Evolutionary conservation across 164 flowering plant genomes (phyloP).

Genomic region (Protea cynaroides): DNA sequence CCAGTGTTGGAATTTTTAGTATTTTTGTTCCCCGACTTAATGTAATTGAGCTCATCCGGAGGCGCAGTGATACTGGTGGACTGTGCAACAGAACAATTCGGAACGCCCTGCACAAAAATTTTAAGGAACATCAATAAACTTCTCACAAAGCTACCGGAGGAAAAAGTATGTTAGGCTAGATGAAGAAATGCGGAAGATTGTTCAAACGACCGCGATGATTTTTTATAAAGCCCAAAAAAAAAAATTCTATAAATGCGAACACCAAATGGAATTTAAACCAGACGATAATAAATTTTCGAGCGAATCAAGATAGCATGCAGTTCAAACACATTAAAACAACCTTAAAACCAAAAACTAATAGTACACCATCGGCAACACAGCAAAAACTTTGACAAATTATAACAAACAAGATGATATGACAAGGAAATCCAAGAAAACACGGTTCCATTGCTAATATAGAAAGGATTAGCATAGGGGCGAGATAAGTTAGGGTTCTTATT

Average conservation of each 20-base stretch:
- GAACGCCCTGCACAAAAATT: constrained; percentile 24
- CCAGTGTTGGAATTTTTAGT: constrained; percentile 20
- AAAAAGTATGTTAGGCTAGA: too few species aligned
- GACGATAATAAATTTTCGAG: too few species aligned
- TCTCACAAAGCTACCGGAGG: neutral
- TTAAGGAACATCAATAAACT: neutral
- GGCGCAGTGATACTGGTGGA: constrained; percentile 9
- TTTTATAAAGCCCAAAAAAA: too few species aligned
- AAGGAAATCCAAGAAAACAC: neutral
- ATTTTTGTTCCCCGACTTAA: constrained; percentile 9
- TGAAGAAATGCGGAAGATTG: too few species aligned
- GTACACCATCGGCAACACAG: too few species aligned
- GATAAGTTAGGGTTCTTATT: neutral
- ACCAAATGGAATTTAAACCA: too few species aligned
- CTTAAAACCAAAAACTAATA: too few species aligned
- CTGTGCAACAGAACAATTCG: constrained; percentile 14
- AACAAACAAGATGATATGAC: neutral
- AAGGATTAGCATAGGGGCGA: neutral
- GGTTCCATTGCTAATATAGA: neutral
- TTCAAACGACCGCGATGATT: too few species aligned
- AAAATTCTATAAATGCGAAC: too few species aligned
- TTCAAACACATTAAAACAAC: too few species aligned
- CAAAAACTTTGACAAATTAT: too few species aligned
- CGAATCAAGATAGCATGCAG: too few species aligned
- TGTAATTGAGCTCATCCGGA: constrained; percentile 9